These are phyloP conservation scores for Kwoniella shandongensis DNA, from an alignment of 768 basidiomycete genomes.

Conservation along the genomic window DNA sequence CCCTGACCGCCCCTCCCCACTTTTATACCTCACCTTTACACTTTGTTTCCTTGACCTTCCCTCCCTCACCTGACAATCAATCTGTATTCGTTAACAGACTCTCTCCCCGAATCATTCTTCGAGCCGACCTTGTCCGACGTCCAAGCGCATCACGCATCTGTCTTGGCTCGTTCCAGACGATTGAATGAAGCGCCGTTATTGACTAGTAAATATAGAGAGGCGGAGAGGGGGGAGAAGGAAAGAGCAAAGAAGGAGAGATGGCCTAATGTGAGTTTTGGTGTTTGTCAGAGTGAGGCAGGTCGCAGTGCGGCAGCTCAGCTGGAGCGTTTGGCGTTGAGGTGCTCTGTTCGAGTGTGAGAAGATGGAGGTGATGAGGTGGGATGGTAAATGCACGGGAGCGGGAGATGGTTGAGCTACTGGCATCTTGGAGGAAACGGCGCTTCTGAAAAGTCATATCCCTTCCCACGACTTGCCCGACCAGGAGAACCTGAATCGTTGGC, in stretches of 20 bases:
- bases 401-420: background rate
- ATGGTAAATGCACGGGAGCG: no score
- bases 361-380: no score
- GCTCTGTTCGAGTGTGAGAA: no score
- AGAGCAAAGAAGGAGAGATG: conserved; percentile 45
- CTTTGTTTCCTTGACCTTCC: no score
- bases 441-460: no score
- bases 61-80: no score
- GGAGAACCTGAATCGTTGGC: no score
- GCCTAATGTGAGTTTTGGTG: conserved; percentile 37
- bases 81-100: no score
- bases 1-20: background rate
- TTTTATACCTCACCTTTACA: no score
- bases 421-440: no score
- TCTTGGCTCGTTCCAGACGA: conserved; percentile 37
- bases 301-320: background rate
- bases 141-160: conserved; percentile 41
- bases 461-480: no score
- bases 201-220: conserved; percentile 44
- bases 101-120: conserved; percentile 37
- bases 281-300: background rate
- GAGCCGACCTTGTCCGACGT: conserved; percentile 46
- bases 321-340: background rate
- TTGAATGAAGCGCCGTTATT: conserved; percentile 49
- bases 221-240: conserved; percentile 38